Percentiles rank a stretch among this genome's conserved stretches.
Evolutionary conservation across 306 rosid genomes (phyloP).

Genomic region (Fragaria iinumae): DNA sequence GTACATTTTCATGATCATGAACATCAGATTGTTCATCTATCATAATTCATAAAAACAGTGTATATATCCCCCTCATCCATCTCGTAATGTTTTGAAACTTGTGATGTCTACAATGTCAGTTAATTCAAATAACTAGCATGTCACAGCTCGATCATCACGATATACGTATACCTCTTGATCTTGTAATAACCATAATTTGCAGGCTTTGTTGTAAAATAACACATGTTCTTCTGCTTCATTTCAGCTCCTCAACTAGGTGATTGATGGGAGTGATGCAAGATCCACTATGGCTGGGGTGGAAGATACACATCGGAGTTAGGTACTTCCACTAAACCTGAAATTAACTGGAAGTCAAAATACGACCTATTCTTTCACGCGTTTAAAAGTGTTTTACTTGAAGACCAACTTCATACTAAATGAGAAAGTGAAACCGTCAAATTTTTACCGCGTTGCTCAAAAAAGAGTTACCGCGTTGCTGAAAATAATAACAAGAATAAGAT

Average conservation of each 20-base stretch:
- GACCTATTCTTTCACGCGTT: not conserved
- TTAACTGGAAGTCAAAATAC: not conserved
- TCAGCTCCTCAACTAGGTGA: not conserved
- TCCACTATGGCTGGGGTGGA: not conserved
- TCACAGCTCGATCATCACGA: no score
- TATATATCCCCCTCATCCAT: not conserved
- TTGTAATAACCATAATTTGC: not conserved
- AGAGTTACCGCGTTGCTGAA: not conserved
- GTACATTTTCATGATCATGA: not conserved
- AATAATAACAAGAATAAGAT: not conserved
- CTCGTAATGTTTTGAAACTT: no score
- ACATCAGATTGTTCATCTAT: not conserved
- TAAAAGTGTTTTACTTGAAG: not conserved
- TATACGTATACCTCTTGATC: no score
- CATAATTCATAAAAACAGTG: not conserved
- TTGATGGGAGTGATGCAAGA: not conserved
- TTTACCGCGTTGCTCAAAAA: not conserved
- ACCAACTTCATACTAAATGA: not conserved
- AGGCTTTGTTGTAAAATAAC: not conserved
- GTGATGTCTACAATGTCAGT: no score
- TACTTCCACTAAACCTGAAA: not conserved
- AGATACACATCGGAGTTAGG: conserved; percentile 5
- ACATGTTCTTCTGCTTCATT: not conserved
- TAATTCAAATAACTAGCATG: no score
- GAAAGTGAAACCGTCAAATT: not conserved